Conservation (phyloP, 257 asterid species). For the Nemophila menziesii region DNA sequence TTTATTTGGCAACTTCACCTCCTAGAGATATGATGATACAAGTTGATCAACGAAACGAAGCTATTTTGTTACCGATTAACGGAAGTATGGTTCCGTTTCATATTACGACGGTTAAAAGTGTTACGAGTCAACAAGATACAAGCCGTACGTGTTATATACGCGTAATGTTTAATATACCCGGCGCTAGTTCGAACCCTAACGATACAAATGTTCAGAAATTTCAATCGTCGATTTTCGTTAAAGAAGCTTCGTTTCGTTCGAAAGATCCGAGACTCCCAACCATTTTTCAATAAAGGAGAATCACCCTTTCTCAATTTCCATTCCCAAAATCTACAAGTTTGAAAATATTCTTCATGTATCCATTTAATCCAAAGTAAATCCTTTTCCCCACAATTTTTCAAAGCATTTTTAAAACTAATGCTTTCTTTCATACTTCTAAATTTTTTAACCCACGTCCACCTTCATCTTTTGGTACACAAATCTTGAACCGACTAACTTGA, state of each 20-base stretch:
- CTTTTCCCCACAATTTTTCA: too few relatives aligned
- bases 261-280: slow-evolving; percentile 64
- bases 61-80: slow-evolving; percentile 48
- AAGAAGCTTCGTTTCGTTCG: slow-evolving; percentile 57
- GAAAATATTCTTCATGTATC: too few relatives aligned
- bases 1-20: too few relatives aligned
- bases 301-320: too few relatives aligned
- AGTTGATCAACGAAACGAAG: slow-evolving; percentile 66
- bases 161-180: slow-evolving; percentile 59
- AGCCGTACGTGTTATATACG: slow-evolving; percentile 54
- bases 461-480: too few relatives aligned
- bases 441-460: too few relatives aligned
- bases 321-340: too few relatives aligned
- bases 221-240: slow-evolving; percentile 45
- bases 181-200: slow-evolving; percentile 55
- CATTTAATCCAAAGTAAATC: too few relatives aligned
- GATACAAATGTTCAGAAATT: slow-evolving; percentile 43
- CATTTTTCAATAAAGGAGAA: too few relatives aligned
- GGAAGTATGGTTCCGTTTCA: slow-evolving; percentile 72
- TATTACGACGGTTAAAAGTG: slow-evolving; percentile 51
- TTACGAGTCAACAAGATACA: slow-evolving; percentile 62
- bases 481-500: too few relatives aligned
- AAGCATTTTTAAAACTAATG: too few relatives aligned
- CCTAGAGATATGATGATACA: slow-evolving; percentile 56
- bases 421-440: too few relatives aligned